These are phyloP conservation scores for Prunus fruticosa DNA, from an alignment of 306 rosid species.

Conservation along the genomic window DNA sequence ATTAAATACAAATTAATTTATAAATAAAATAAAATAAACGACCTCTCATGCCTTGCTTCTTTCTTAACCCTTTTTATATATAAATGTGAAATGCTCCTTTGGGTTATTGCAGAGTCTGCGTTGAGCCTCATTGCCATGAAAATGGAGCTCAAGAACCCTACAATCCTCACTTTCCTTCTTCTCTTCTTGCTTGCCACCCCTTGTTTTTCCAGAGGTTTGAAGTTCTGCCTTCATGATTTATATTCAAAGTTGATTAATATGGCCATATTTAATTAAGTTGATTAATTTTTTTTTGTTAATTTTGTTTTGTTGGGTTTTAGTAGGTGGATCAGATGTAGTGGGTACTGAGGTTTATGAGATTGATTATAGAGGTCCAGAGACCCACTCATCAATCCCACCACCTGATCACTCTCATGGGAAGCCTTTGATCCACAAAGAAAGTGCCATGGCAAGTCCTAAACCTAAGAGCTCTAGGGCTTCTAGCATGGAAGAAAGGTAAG, in stretches of 20 bases:
- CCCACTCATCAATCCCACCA: slow-evolving; percentile 76
- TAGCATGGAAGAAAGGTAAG: slow-evolving; percentile 39
- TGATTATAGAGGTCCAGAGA: slow-evolving; percentile 96
- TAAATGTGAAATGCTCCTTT: background rate
- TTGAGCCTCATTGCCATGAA: slow-evolving; percentile 13
- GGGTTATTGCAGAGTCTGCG: background rate
- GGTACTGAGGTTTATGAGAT: slow-evolving; percentile 65
- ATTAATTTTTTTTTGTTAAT: background rate
- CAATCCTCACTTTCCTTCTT: slow-evolving; percentile 38
- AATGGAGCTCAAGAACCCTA: slow-evolving; percentile 56
- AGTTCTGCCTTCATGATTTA: background rate
- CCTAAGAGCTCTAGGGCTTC: slow-evolving; percentile 22
- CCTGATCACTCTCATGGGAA: slow-evolving; percentile 49
- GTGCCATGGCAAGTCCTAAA: slow-evolving; percentile 17
- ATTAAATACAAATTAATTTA: background rate
- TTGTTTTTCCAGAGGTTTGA: slow-evolving; percentile 42
- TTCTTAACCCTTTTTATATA: slow-evolving; percentile 23
- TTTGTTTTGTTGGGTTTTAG: background rate
- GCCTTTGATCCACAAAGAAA: slow-evolving; percentile 32
- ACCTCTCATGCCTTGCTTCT: slow-evolving; percentile 21
- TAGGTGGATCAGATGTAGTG: slow-evolving; percentile 28
- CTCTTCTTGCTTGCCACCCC: slow-evolving; percentile 48
- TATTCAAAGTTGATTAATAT: background rate
- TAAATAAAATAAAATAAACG: background rate
- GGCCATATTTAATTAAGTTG: background rate